These are phyloP conservation scores for Ustilaginoidea virens DNA, from an alignment of 2,329 filamentous ascomycete species.

Conservation along the genomic window DNA sequence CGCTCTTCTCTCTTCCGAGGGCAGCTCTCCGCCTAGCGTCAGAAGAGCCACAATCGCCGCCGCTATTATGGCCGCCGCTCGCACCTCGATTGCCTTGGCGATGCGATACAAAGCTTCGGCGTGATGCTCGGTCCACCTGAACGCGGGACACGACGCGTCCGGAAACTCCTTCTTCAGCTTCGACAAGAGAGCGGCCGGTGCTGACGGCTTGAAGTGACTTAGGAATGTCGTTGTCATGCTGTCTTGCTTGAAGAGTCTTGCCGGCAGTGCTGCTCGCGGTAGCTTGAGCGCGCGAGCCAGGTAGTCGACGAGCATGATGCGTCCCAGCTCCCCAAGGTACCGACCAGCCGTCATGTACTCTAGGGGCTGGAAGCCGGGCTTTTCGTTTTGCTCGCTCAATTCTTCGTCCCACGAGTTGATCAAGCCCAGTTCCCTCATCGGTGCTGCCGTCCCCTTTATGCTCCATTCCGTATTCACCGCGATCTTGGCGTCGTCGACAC, in stretches of 20 bases:
- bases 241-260: slow-evolving; percentile 39
- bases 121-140: slow-evolving; percentile 46
- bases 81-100: slow-evolving; percentile 52
- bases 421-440: slow-evolving; percentile 45
- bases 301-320: slow-evolving; percentile 54
- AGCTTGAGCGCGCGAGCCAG: slow-evolving; percentile 29
- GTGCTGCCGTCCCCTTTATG: slow-evolving; percentile 58
- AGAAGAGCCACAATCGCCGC: slow-evolving; percentile 58
- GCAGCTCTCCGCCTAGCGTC: slow-evolving; percentile 52
- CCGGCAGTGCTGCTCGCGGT: slow-evolving; percentile 32
- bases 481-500: slow-evolving; percentile 41
- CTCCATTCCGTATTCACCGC: slow-evolving; percentile 78
- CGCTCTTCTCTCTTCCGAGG: slow-evolving; percentile 12
- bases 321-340: slow-evolving; percentile 63
- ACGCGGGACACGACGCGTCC: slow-evolving; percentile 25
- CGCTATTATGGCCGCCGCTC: slow-evolving; percentile 60
- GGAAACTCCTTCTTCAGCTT: slow-evolving; percentile 40
- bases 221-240: slow-evolving; percentile 58
- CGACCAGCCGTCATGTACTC: slow-evolving; percentile 75
- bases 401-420: slow-evolving; percentile 56
- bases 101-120: slow-evolving; percentile 49
- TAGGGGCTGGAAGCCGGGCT: slow-evolving; percentile 64
- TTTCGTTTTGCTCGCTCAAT: slow-evolving; percentile 51
- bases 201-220: slow-evolving; percentile 48
- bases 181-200: slow-evolving; percentile 25